phyloP scores from a whole-genome alignment of 306 rosid genomes.

The Luffa acutangula region DNA sequence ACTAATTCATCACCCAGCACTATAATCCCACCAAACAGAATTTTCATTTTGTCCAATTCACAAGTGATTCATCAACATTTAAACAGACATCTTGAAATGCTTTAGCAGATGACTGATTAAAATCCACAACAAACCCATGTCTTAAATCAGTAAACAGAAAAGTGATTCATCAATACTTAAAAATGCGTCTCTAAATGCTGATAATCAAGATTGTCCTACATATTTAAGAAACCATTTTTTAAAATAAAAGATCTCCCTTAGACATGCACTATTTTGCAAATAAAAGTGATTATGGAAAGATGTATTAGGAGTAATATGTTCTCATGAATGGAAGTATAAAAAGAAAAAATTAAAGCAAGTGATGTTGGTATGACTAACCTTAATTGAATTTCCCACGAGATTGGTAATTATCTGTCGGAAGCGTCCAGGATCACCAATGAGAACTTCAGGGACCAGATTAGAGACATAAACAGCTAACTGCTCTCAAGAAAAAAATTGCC shows the following conservation, averaged over 20 bases:
- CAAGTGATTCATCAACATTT: background rate
- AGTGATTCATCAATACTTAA: background rate
- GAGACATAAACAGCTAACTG: constrained; percentile 92
- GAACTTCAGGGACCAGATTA: constrained; percentile 56
- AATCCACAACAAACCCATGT: background rate
- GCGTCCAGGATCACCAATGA: constrained; percentile 84
- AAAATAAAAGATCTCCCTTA: background rate
- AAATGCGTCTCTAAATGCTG: background rate
- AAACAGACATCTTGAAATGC: background rate
- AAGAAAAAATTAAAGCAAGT: background rate
- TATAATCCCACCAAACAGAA: background rate
- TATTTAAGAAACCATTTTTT: background rate
- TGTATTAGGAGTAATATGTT: background rate
- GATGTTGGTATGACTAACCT: constrained; percentile 32
- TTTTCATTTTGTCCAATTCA: background rate
- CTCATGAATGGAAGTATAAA: background rate
- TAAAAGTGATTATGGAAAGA: background rate
- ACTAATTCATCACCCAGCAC: background rate
- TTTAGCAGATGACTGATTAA: background rate
- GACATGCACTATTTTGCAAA: background rate
- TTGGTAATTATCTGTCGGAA: constrained; percentile 82
- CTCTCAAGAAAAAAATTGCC: constrained; percentile 26
- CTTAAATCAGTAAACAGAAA: background rate
- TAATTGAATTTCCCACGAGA: constrained; percentile 80
- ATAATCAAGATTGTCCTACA: background rate